Evolutionary conservation across 768 basidiomycete species (phyloP), one percentile per base, ranked within the genome.

Genomic region (Boletales sp.): DNA sequence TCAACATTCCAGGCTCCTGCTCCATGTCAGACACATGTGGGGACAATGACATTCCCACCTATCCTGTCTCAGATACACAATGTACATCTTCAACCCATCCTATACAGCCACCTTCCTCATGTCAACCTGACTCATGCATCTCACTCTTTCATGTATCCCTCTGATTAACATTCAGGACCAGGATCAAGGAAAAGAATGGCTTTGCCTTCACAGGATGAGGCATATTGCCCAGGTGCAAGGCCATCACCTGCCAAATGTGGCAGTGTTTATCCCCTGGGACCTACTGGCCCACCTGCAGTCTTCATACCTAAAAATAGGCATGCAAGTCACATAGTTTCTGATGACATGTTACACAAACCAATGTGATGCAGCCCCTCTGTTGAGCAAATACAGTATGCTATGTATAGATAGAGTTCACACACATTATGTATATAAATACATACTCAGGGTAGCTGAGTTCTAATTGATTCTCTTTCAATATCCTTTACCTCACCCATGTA

Each of bases 71-170:
- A 53, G 69, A 65, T 58, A 50, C 58, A 65, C 66, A 70, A 69
- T 69, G 67, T 68, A 70, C 70, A 73, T 74, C 48, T 49, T 61
- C 57, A 57, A 64, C 56, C 58, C 59, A 61, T 64, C 60, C 55
- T 57, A 33, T 63, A 41, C 60, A 48, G 36, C 57, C 58, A 21
- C 60, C 60, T 51, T 60, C 60, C 59, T 64, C 61, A 63, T 62
- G 48, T 43, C 64, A 59, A 58, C 57, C 58, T 57, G 51, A 55
- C 61, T 54, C 55, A 53, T 65, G 48, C 35, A 34, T 44, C 53
- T 32, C 54, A 4, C 53, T 59, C 60, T 41, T 40, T 51, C 50
- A 63, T 55, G 49, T 46, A 17, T 54, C 50, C 49, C 33, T 45
- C 41, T 41, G 51, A 60, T 51, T 41, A 47, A 46, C 53, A 50